These are phyloP conservation scores for Leccinum pachyderme DNA, from an alignment of 1,284 basidiomycete genomes.

Conservation along the genomic window DNA sequence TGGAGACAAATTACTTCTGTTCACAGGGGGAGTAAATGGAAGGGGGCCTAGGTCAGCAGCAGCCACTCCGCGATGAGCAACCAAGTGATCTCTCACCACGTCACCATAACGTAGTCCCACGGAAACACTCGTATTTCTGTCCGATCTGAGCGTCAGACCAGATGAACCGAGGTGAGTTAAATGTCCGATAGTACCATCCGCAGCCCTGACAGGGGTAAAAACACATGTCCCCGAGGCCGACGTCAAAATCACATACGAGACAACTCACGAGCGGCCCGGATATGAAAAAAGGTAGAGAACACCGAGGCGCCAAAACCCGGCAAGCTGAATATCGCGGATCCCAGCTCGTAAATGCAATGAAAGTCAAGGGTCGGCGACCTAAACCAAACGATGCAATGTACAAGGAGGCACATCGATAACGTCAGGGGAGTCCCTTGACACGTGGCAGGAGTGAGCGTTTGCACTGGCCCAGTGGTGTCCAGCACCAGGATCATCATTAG, in stretches of 20 bases:
- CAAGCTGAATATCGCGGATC: neutral
- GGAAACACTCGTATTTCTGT: neutral
- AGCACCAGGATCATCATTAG: constrained; percentile 3
- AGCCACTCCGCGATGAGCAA: constrained; percentile 7
- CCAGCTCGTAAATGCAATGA: neutral
- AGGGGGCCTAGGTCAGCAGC: constrained; percentile 6
- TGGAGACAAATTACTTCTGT: constrained; percentile 2
- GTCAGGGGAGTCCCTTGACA: constrained; percentile 7
- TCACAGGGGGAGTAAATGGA: neutral
- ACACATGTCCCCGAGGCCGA: constrained; percentile 7
- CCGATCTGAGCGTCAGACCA: neutral
- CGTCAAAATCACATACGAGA: constrained; percentile 9
- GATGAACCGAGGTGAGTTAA: neutral
- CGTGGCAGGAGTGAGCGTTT: constrained; percentile 5
- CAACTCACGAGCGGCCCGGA: constrained; percentile 7
- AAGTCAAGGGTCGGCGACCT: neutral
- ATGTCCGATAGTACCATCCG: constrained; percentile 9
- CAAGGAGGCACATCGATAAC: constrained; percentile 13
- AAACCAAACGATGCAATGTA: neutral
- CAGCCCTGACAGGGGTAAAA: constrained; percentile 10
- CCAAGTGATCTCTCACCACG: neutral
- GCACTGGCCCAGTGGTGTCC: neutral
- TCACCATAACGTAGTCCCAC: constrained; percentile 1
- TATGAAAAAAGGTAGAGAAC: constrained; percentile 7
- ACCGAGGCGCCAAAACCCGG: neutral